These are phyloP conservation scores for Cercophora samala DNA, from an alignment of 495 filamentous ascomycete species.

Conservation along the genomic window DNA sequence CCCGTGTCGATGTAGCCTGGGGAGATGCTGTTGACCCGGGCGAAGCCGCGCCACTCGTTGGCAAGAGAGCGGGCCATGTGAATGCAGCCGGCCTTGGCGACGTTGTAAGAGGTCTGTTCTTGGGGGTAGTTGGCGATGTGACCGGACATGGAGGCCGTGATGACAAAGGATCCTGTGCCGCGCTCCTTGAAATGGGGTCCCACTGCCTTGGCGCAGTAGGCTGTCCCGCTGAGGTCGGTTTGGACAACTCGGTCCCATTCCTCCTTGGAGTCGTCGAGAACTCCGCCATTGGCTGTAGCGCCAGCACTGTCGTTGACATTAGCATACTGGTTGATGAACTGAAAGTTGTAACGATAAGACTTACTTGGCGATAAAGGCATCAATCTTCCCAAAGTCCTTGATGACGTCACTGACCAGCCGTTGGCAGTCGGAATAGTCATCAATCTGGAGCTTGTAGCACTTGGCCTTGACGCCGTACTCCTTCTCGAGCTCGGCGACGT, in stretches of 20 bases:
- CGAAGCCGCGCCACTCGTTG: constrained; percentile 77
- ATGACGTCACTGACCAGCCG: constrained; percentile 53
- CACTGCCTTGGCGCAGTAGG: constrained; percentile 59
- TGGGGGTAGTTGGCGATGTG: constrained; percentile 77
- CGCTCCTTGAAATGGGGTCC: constrained; percentile 57
- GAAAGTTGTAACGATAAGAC: constrained; percentile 11
- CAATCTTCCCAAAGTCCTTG: constrained; percentile 54
- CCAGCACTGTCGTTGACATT: constrained; percentile 36
- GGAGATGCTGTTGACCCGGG: constrained; percentile 68
- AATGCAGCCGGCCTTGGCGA: constrained; percentile 63
- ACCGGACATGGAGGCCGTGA: constrained; percentile 63
- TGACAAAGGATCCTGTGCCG: constrained; percentile 49
- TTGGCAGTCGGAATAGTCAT: constrained; percentile 53
- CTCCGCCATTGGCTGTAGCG: constrained; percentile 41
- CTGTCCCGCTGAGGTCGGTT: constrained; percentile 63
- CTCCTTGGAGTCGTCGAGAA: constrained; percentile 40
- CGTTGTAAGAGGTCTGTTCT: constrained; percentile 76
- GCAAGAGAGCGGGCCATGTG: constrained; percentile 56
- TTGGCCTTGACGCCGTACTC: constrained; percentile 56
- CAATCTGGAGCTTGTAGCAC: constrained; percentile 65
- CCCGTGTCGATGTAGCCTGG: constrained; percentile 81
- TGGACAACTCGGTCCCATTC: constrained; percentile 55
- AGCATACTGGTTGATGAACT: neutral
- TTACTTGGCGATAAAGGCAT: constrained; percentile 47
- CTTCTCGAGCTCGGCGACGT: constrained; percentile 49